phyloP scores from a whole-genome alignment of 2,329 filamentous ascomycete species.

The Bipolaris gigantea region DNA sequence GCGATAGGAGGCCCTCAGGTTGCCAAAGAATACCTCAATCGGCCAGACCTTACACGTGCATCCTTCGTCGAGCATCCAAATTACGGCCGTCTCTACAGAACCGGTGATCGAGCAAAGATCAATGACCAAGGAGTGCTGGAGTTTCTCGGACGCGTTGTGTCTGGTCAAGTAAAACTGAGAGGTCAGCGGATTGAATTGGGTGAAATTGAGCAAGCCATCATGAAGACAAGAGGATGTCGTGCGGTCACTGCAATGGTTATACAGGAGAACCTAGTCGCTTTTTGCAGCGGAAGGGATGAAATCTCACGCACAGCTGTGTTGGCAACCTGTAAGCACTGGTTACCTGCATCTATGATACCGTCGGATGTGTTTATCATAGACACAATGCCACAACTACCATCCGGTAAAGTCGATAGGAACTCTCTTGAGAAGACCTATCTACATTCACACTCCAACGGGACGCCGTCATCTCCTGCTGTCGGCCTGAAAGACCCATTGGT shows the following conservation, averaged over 20 bases:
- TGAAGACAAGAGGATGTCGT: conserved; percentile 52
- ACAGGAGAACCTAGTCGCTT: conserved; percentile 70
- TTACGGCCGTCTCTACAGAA: conserved; percentile 76
- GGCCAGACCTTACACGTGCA: conserved; percentile 70
- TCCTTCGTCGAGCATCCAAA: conserved; percentile 68
- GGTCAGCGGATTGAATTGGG: conserved; percentile 82
- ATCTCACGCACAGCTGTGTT: conserved; percentile 53
- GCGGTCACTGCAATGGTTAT: conserved; percentile 69
- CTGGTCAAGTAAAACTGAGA: conserved; percentile 82
- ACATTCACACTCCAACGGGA: conserved; percentile 23
- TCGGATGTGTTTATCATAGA: conserved; percentile 67
- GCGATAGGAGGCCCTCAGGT: conserved; percentile 80
- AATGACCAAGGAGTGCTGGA: conserved; percentile 71
- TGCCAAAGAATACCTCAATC: conserved; percentile 79
- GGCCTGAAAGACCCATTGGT: conserved; percentile 14
- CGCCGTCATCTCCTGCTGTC: conserved; percentile 1
- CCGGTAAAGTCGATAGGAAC: conserved; percentile 80
- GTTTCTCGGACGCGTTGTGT: conserved; percentile 76
- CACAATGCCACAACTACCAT: conserved; percentile 73
- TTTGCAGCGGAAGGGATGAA: conserved; percentile 61
- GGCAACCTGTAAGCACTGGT: conserved; percentile 68
- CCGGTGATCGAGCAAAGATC: conserved; percentile 79
- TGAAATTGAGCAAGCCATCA: conserved; percentile 50
- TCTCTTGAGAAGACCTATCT: conserved; percentile 61
- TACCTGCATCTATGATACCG: conserved; percentile 83